These are phyloP conservation scores for Hericium rajendrae DNA, from an alignment of 768 basidiomycete species.

Conservation along the genomic window DNA sequence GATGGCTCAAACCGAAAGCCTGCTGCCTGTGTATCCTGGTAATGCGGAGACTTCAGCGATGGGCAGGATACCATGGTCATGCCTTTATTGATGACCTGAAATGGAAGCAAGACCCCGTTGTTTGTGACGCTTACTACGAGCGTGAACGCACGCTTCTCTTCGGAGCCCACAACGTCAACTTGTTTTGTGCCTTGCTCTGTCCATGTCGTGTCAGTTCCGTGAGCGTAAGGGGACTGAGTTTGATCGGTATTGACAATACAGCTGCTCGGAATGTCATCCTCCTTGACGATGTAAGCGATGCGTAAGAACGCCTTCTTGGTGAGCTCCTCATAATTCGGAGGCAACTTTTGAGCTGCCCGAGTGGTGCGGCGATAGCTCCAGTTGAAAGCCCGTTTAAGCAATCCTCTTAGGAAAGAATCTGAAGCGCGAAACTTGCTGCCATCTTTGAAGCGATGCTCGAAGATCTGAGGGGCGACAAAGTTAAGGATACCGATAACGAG, in stretches of 20 bases:
- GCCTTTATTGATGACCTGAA: slow-evolving; percentile 30
- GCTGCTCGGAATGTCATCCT: slow-evolving; percentile 18
- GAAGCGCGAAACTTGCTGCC: slow-evolving; percentile 22
- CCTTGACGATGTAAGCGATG: slow-evolving; percentile 17
- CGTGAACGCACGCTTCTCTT: slow-evolving; percentile 35
- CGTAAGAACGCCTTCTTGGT: slow-evolving; percentile 14
- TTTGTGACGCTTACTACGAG: slow-evolving; percentile 23
- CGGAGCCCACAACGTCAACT: slow-evolving; percentile 23
- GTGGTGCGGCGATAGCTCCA: slow-evolving; percentile 23
- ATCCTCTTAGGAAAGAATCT: slow-evolving; percentile 19
- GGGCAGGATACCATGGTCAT: slow-evolving; percentile 20
- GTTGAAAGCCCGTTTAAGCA: slow-evolving; percentile 13
- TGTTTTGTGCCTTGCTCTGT: slow-evolving; percentile 23
- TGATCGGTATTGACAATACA: slow-evolving; percentile 30
- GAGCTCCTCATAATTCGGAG: slow-evolving; percentile 18
- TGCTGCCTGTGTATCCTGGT: slow-evolving; percentile 15
- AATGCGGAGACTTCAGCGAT: background rate
- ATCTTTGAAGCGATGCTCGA: slow-evolving; percentile 15
- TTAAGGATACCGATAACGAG: slow-evolving; percentile 22
- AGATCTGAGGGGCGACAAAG: slow-evolving; percentile 18
- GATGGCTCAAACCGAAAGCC: slow-evolving; percentile 20
- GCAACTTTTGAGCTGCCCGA: slow-evolving; percentile 27
- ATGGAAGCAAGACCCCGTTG: slow-evolving; percentile 24
- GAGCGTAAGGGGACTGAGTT: slow-evolving; percentile 21
- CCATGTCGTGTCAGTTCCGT: slow-evolving; percentile 22